Percentiles rank a stretch among this genome's conserved stretches.
These are phyloP conservation scores for Lactarius hengduanensis DNA, from an alignment of 768 basidiomycete genomes.

Conservation along the genomic window DNA sequence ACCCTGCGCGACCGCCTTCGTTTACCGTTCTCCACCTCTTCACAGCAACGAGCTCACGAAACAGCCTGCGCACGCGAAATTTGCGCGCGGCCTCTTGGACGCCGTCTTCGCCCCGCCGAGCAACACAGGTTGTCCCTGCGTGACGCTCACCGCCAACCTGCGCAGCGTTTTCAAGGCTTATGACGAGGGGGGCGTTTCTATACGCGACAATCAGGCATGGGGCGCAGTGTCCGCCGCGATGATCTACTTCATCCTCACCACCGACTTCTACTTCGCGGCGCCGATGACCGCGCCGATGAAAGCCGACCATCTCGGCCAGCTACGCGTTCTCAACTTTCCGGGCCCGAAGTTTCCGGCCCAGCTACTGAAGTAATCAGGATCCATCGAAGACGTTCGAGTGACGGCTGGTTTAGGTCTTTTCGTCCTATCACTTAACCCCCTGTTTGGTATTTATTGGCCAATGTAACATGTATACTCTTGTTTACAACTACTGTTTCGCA, in stretches of 20 bases:
- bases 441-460: background rate
- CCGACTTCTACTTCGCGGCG: constrained; percentile 4
- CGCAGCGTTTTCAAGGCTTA: constrained; percentile 3
- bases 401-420: background rate
- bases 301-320: background rate
- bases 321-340: background rate
- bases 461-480: background rate
- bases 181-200: background rate
- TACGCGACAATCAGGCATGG: background rate
- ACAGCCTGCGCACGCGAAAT: background rate
- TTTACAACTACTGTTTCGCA: background rate
- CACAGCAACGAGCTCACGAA: constrained; percentile 9
- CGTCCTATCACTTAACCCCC: background rate
- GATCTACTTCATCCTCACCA: constrained; percentile 5
- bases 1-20: background rate
- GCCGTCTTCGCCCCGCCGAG: background rate
- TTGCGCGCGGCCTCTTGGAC: constrained; percentile 5
- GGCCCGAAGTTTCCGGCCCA: constrained; percentile 1
- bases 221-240: background rate
- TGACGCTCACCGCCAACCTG: background rate
- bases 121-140: constrained; percentile 1
- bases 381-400: background rate
- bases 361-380: background rate
- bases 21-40: background rate
- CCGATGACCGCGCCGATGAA: background rate